Evolutionary conservation across 2,329 filamentous ascomycete genomes (phyloP).

Genomic region (Scedosporium boydii): DNA sequence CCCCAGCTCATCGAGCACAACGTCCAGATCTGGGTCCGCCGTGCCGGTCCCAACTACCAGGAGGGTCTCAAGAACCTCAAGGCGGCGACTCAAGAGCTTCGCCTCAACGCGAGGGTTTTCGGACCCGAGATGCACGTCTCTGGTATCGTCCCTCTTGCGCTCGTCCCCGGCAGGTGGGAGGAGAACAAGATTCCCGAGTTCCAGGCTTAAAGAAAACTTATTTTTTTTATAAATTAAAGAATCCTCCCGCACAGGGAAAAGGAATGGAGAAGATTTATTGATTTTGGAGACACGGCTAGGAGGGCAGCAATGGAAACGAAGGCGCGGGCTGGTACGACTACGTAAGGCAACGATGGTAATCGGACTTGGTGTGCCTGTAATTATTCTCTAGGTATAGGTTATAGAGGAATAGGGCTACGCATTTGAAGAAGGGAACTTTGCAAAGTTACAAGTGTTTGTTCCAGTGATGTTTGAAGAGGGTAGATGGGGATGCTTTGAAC

Average conservation of each 20-base stretch:
- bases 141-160: slow-evolving; percentile 89
- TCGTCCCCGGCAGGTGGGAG: slow-evolving; percentile 57
- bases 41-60: slow-evolving; percentile 93
- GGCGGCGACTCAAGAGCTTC: slow-evolving; percentile 85
- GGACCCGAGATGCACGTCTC: slow-evolving; percentile 88
- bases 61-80: slow-evolving; percentile 99
- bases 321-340: background rate
- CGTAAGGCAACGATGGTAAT: background rate
- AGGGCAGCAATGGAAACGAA: background rate
- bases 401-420: background rate
- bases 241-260: slow-evolving; percentile 3
- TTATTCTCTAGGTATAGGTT: background rate
- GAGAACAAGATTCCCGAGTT: slow-evolving; percentile 53
- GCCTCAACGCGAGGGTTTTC: slow-evolving; percentile 59
- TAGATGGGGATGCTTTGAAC: too few relatives aligned
- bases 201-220: slow-evolving; percentile 32
- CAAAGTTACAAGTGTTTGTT: background rate
- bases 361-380: background rate
- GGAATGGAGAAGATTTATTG: slow-evolving; percentile 5
- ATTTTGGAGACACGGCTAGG: background rate
- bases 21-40: slow-evolving; percentile 90
- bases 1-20: slow-evolving; percentile 88
- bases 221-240: background rate
- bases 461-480: background rate
- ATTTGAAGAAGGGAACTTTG: background rate